phyloP scores from a whole-genome alignment of 176 grass and related monocot genomes.

The Eleusine indica region DNA sequence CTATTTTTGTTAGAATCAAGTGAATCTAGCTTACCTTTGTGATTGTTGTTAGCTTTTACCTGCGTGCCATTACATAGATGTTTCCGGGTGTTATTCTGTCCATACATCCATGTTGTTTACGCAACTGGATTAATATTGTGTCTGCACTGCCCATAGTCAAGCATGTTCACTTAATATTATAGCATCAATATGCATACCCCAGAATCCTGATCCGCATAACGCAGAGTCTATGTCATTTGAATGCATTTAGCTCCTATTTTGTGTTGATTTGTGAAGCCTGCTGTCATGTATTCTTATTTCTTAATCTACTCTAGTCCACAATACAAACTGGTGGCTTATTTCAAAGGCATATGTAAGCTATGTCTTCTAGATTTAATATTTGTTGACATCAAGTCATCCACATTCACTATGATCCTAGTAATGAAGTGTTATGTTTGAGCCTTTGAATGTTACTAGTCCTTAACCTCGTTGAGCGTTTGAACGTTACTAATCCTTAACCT shows the following conservation, averaged over 20 bases:
- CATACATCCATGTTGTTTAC: neutral
- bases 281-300: neutral
- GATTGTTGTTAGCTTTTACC: neutral
- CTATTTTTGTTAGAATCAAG: neutral
- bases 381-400: neutral
- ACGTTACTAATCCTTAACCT: conserved; percentile 3
- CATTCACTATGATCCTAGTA: neutral
- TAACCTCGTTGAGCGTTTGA: neutral
- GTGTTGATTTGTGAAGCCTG: neutral
- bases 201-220: neutral
- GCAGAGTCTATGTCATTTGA: neutral
- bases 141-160: neutral
- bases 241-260: neutral
- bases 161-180: neutral
- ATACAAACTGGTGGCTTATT: neutral
- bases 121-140: neutral
- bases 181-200: neutral
- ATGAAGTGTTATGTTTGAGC: conserved; percentile 1
- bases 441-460: conserved; percentile 19
- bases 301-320: neutral
- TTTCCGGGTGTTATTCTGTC: neutral
- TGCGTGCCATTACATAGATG: neutral
- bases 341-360: neutral
- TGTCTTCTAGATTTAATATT: neutral
- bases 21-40: neutral